Base-by-base conservation (phyloP, 371 early-diverging fungal species). In the Mortierella sp. region DNA sequence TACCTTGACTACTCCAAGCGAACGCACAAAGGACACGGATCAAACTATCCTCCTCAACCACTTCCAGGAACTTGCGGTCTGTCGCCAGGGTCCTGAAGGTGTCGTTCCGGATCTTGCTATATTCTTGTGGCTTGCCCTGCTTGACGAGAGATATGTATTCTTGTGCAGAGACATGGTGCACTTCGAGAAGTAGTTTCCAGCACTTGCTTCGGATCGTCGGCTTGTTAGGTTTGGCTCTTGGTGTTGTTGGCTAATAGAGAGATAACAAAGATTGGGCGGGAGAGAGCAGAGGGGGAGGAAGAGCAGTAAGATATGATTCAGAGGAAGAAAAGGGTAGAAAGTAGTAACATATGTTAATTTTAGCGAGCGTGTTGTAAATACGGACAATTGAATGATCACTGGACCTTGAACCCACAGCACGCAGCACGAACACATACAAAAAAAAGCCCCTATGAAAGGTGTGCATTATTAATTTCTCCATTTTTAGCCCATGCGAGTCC, bases 81-180 rank as follows among this genome's bases (percentile, higher is more conserved):
- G 95, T 96, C 6, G 96, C 93, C 88, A 97, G 89, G 4, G 98
- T 97, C 21, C 98, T 87, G 80, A 96, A 95, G 0, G 96, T 94
- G 82, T 98, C 99, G 83, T 97, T 95, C 70, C 95, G 91, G 78
- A 98, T 96, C 89, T 98, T 97, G 59, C 91, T 93, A 54, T 94
- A 94, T 43, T 79, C 86, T 0, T 86, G 64, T 28, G 95, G 95
- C 16, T 95, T 92, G 11, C 97, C 96, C 34, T 91, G 89, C 40
- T 92, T 89, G 16, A 97, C 92, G 0, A 96, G 89, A 1, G 88
- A 87, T 37, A 95, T 89, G 80, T 98, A 98, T 61, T 95, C 96
- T 40, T 92, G 88, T 0, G 95, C 92, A 34, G 94, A 94, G 11
- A 96, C 90, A 34, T 92, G 89, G 72, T 94, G 91, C 1, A 98